Evolutionary conservation across 345 rosid species (phyloP).

Genomic region (Eucalyptus globulus): DNA sequence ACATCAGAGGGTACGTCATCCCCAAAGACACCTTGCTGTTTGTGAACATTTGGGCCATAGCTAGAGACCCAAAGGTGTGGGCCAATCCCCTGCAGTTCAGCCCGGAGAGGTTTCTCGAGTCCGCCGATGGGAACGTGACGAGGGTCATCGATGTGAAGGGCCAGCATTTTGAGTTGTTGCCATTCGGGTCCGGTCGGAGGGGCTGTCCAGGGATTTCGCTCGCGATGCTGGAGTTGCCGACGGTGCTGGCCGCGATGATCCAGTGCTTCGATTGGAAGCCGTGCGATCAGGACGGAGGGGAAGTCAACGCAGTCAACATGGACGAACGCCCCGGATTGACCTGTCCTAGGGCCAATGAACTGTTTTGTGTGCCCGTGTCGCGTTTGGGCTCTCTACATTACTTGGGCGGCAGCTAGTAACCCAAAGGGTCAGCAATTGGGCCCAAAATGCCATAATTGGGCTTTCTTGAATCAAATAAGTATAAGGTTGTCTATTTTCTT

Average conservation of each 20-base stretch:
- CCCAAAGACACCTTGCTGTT: slow-evolving; percentile 9
- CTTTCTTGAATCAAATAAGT: background rate
- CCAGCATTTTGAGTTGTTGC: slow-evolving; percentile 21
- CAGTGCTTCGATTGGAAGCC: slow-evolving; percentile 34
- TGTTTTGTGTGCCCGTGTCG: slow-evolving; percentile 13
- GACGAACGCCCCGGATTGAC: slow-evolving; percentile 26
- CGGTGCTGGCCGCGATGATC: slow-evolving; percentile 16
- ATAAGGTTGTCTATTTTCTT: background rate
- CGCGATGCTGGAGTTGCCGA: slow-evolving; percentile 20
- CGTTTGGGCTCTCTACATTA: background rate
- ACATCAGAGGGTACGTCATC: slow-evolving; percentile 11
- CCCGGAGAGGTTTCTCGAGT: slow-evolving; percentile 20
- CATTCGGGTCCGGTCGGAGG: slow-evolving; percentile 34
- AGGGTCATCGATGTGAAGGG: slow-evolving; percentile 15
- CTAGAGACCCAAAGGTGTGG: slow-evolving; percentile 29
- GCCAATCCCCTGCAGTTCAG: slow-evolving; percentile 11
- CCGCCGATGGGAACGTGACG: background rate
- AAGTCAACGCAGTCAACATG: slow-evolving; percentile 6
- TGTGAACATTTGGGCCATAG: slow-evolving; percentile 27
- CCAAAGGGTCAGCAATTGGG: background rate
- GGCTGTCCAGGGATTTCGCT: slow-evolving; percentile 33
- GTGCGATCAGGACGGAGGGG: background rate
- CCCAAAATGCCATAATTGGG: background rate
- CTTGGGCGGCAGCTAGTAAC: background rate
- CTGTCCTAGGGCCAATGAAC: slow-evolving; percentile 17